Conservation (phyloP, 306 rosid species). For the Cicer chorassanicum region DNA sequence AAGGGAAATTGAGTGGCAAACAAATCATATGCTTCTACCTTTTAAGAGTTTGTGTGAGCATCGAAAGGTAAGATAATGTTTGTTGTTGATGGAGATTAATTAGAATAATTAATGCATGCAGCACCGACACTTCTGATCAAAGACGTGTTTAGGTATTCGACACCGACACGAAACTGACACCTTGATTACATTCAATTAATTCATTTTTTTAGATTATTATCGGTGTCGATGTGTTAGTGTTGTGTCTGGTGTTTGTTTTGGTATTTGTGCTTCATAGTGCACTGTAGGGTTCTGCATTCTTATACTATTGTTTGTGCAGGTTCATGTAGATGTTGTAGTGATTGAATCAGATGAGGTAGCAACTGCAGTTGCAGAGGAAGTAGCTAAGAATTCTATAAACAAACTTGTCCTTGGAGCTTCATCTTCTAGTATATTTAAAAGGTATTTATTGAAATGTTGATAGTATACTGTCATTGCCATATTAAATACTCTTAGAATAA, state of each 20-base stretch:
- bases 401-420: slow-evolving; percentile 88
- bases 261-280: no score
- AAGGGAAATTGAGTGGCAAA: slow-evolving; percentile 75
- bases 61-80: slow-evolving; percentile 66
- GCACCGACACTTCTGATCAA: no score
- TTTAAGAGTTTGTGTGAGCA: slow-evolving; percentile 73
- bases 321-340: slow-evolving; percentile 67
- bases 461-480: no score
- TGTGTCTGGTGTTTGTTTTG: no score
- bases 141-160: no score
- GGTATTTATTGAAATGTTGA: slow-evolving; percentile 51
- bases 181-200: no score
- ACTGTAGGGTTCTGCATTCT: slow-evolving; percentile 33
- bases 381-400: slow-evolving; percentile 57
- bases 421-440: slow-evolving; percentile 67
- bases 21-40: slow-evolving; percentile 72
- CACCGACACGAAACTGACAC: no score
- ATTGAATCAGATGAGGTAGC: slow-evolving; percentile 83
- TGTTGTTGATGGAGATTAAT: slow-evolving; percentile 36
- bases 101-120: neutral
- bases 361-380: slow-evolving; percentile 75
- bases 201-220: no score
- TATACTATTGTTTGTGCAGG: slow-evolving; percentile 53
- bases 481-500: no score
- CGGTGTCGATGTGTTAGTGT: no score